Conservation (phyloP, 192 early-diverging fungal species). For the Coemansia sp. region DNA sequence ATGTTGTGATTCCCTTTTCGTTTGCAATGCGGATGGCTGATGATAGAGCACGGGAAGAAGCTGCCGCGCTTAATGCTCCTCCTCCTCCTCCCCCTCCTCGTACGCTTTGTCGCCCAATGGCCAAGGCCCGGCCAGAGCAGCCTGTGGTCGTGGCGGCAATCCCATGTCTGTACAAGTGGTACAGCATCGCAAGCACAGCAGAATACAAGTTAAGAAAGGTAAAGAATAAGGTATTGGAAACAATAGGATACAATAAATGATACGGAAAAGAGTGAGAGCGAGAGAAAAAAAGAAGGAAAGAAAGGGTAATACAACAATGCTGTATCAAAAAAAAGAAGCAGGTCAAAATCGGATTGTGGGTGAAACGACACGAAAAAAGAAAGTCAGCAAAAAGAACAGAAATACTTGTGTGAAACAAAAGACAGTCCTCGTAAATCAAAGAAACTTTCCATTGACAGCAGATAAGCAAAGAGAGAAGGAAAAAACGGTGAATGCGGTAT, state of each 20-base stretch:
- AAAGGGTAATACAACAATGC: neutral
- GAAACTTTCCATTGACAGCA: too few relatives aligned
- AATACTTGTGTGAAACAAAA: too few relatives aligned
- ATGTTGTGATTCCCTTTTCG: neutral
- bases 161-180: neutral
- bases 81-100: too few relatives aligned
- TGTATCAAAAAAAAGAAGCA: constrained; percentile 1
- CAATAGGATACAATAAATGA: neutral
- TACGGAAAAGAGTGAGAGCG: neutral
- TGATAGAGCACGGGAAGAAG: neutral
- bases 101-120: neutral
- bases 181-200: neutral
- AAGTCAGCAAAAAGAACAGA: too few relatives aligned
- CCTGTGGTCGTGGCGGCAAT: neutral
- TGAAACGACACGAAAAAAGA: neutral
- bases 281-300: neutral
- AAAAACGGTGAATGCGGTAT: too few relatives aligned
- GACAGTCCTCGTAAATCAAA: too few relatives aligned
- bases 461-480: too few relatives aligned
- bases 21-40: neutral
- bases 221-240: neutral
- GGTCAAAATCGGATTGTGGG: neutral
- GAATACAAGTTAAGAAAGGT: neutral
- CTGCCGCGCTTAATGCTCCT: neutral
- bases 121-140: neutral